Evolutionary conservation across 148 eudicot species (phyloP).

Genomic region (Nepenthes mirabilis): DNA sequence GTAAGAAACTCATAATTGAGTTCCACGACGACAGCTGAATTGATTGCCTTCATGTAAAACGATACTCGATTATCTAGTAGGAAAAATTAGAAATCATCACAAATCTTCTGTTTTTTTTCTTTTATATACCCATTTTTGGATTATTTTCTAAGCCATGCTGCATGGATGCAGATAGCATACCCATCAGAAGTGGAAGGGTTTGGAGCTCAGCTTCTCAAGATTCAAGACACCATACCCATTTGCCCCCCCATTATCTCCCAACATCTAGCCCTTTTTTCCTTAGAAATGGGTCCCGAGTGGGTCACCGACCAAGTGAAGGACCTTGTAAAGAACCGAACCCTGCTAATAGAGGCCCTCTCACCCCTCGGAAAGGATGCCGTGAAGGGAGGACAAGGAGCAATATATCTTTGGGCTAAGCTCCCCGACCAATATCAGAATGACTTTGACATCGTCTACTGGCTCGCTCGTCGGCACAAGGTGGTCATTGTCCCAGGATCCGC

Average conservation of each 20-base stretch:
- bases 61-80: background rate
- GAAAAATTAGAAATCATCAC: too few species aligned
- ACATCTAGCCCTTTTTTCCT: slow-evolving; percentile 56
- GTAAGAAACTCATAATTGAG: too few species aligned
- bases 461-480: slow-evolving; percentile 54
- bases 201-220: slow-evolving; percentile 56
- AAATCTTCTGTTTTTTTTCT: too few species aligned
- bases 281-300: slow-evolving; percentile 78
- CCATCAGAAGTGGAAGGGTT: slow-evolving; percentile 69
- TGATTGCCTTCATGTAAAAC: too few species aligned
- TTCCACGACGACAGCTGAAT: too few species aligned
- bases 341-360: slow-evolving; percentile 54
- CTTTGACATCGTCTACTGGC: slow-evolving; percentile 67
- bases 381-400: slow-evolving; percentile 97
- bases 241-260: slow-evolving; percentile 83
- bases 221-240: slow-evolving; percentile 93
- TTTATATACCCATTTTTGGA: too few species aligned
- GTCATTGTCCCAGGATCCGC: slow-evolving; percentile 76
- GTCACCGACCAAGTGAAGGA: slow-evolving; percentile 61
- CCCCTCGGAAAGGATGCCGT: slow-evolving; percentile 60
- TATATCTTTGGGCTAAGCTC: slow-evolving; percentile 88
- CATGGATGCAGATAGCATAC: slow-evolving; percentile 66
- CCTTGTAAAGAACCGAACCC: slow-evolving; percentile 48
- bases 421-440: slow-evolving; percentile 46
- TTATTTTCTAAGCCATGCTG: background rate